Percentiles rank a stretch among this genome's conserved stretches.
phyloP scores from a whole-genome alignment of 2,329 filamentous ascomycete genomes.

The Talaromyces sp. region DNA sequence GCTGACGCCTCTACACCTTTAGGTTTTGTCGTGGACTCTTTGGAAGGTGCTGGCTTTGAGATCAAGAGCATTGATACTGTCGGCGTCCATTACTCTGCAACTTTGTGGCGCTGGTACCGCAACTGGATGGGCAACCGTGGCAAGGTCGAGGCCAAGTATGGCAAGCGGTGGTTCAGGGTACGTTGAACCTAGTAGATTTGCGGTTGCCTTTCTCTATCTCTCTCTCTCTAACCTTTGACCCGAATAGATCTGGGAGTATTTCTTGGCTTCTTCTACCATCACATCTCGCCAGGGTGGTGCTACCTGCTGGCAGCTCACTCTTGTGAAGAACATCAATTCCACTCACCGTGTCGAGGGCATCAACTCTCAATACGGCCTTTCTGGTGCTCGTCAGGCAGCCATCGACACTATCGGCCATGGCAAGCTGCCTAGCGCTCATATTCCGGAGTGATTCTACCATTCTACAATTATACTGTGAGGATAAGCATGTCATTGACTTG shows the following conservation, averaged over 20 bases:
- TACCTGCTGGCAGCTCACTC: slow-evolving; percentile 80
- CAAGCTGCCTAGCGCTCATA: slow-evolving; percentile 30
- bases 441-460: slow-evolving; percentile 13
- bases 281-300: slow-evolving; percentile 77
- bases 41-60: slow-evolving; percentile 85
- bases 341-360: slow-evolving; percentile 77
- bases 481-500: not conserved
- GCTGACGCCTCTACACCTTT: slow-evolving; percentile 93
- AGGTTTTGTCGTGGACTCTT: slow-evolving; percentile 75
- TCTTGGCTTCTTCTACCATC: slow-evolving; percentile 82
- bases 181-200: slow-evolving; percentile 34
- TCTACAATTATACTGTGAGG: not conserved
- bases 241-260: slow-evolving; percentile 78
- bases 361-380: slow-evolving; percentile 62
- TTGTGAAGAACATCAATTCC: slow-evolving; percentile 87
- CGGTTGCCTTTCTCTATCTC: not conserved
- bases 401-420: slow-evolving; percentile 30
- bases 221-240: slow-evolving; percentile 5
- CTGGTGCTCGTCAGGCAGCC: slow-evolving; percentile 57
- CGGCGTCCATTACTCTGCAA: slow-evolving; percentile 94
- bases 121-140: slow-evolving; percentile 96
- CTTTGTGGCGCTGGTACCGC: slow-evolving; percentile 96
- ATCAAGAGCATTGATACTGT: slow-evolving; percentile 89
- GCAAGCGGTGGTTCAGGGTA: slow-evolving; percentile 90
- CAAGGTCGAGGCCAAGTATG: slow-evolving; percentile 92